These are phyloP conservation scores for Fusarium torreyae DNA, from an alignment of 2,329 filamentous ascomycete species.

Conservation along the genomic window DNA sequence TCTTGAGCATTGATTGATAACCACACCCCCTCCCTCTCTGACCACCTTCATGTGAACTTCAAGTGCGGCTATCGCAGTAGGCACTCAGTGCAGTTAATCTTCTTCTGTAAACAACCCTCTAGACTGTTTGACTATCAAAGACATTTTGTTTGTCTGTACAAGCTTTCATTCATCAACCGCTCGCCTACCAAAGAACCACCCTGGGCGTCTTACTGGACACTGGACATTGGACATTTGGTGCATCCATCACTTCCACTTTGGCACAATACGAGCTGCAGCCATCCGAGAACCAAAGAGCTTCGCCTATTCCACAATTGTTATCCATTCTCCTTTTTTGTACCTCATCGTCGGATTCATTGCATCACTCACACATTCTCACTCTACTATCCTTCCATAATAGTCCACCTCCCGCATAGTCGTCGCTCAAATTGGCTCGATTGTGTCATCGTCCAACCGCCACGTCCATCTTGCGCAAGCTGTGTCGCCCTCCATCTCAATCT, in stretches of 20 bases:
- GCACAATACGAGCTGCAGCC: constrained; percentile 12
- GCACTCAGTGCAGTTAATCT: too few species aligned
- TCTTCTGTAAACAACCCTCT: too few species aligned
- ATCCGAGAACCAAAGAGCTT: constrained; percentile 16
- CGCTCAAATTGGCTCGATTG: neutral
- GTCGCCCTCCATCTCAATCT: neutral
- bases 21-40: neutral
- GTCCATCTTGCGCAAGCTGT: neutral
- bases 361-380: neutral
- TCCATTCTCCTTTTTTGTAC: neutral
- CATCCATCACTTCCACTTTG: neutral
- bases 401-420: neutral
- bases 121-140: too few species aligned
- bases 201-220: too few species aligned
- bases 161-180: too few species aligned
- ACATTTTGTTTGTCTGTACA: too few species aligned
- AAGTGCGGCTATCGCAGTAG: too few species aligned
- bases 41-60: too few species aligned
- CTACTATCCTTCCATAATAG: neutral
- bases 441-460: constrained; percentile 12
- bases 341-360: constrained; percentile 2
- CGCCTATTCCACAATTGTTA: constrained; percentile 3
- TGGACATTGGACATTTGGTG: too few species aligned
- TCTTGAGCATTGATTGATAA: neutral
- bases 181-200: too few species aligned